Evolutionary conservation across 805 yeast genomes (phyloP), one percentile per base, ranked within the genome.

Genomic region (Lachancea thermotolerans): DNA sequence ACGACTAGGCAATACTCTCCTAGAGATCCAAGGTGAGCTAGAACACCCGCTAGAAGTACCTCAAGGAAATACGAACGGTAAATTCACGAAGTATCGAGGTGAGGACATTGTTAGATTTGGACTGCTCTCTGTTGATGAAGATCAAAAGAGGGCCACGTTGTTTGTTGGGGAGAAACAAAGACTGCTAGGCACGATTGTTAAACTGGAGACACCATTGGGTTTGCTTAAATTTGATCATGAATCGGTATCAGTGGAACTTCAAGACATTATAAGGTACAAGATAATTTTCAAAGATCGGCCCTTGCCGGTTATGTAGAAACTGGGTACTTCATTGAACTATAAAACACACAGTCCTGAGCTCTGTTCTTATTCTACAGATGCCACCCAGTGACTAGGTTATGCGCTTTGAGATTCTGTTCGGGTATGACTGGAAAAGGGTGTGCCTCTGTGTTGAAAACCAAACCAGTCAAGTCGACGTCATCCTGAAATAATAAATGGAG

Each of bases 381-480:
- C 65, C 67, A 60, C n/a, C 60, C 63, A 17, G 42, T 39, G 3
- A n/a, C 16, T 5, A 34, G 21, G 18, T 34, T 34, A 10, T 4
- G 18, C 7, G 18, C 8, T 12, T 46, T 36, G 42, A 59, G 33
- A 31, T 17, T 34, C 15, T 17, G 45, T 5, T 29, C 35, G 17
- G 51, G 41, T 48, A 87, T 77, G 34, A 69, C 73, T n/a, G 96
- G 96, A 65, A 89, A 78, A 32, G 95, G 93, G 62, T 89, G 97
- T 0, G 95, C 97, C 60, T 89, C 96, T 1, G 96, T 88, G 67
- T 87, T 90, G 71, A 86, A 87, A 5, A 90, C 88, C 44, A 81
- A 75, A 47, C 80, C 67, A 39, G 77, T 77, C 53, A 89, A 68
- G 28, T 90, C 88, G 51, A 85, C 66, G 45, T 78, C 72, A 48